Conservation (phyloP, 371 early-diverging fungal genomes). For the Mortierella sp. region DNA sequence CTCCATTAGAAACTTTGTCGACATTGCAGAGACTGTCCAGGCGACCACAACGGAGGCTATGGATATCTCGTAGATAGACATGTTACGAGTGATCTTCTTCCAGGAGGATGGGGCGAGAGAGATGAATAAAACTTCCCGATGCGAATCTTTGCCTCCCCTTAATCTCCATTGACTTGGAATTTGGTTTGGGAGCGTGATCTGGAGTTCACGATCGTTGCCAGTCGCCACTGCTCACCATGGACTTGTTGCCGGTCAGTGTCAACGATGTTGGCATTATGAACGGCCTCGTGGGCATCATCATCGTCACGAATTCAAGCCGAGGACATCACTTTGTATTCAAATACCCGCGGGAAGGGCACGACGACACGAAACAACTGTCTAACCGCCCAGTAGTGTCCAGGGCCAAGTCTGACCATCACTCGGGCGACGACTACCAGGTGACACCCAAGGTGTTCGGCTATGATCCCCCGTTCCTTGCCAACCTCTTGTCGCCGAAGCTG, state of each 20-base stretch:
- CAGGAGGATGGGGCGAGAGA: background rate
- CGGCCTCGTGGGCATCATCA: conserved; percentile 61
- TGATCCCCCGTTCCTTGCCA: conserved; percentile 74
- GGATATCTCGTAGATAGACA: conserved; percentile 55
- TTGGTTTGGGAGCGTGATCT: too few relatives aligned
- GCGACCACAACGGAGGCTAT: conserved; percentile 55
- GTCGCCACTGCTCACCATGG: conserved; percentile 16
- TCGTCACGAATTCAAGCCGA: conserved; percentile 75
- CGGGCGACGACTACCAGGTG: conserved; percentile 54
- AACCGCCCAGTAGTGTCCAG: conserved; percentile 12
- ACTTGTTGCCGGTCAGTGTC: conserved; percentile 18
- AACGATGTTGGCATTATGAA: conserved; percentile 30
- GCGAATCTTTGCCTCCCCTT: too few relatives aligned
- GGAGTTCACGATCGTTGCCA: too few relatives aligned
- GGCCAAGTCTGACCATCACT: background rate
- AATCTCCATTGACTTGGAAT: too few relatives aligned
- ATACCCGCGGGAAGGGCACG: conserved; percentile 66
- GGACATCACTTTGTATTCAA: conserved; percentile 78
- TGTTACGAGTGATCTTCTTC: background rate
- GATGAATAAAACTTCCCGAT: too few relatives aligned
- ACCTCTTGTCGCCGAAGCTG: conserved; percentile 78
- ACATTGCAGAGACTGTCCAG: conserved; percentile 64
- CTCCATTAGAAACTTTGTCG: conserved; percentile 60
- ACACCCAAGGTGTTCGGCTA: conserved; percentile 71
- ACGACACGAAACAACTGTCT: conserved; percentile 25